Base-by-base conservation (phyloP, 495 filamentous ascomycete genomes). In the Cetradonia linearis region DNA sequence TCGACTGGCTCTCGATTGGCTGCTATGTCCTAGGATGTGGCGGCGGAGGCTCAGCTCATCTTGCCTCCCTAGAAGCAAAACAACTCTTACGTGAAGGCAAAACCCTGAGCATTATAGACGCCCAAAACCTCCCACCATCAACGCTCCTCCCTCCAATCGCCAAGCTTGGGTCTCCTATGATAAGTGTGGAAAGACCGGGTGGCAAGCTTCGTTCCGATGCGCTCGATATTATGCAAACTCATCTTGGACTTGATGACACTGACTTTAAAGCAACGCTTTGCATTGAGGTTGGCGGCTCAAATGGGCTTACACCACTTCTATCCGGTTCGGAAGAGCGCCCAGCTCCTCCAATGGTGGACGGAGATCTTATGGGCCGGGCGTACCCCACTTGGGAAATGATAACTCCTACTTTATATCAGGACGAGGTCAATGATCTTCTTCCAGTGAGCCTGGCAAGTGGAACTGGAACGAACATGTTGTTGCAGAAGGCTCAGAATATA, bases 11-110 rank as follows among this genome's bases (percentile, higher is more conserved):
- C 25, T 71, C 78, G 1, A 76, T 74, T 27, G 83, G 83, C 2
- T 81, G 80, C 63, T 81, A 82, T 60, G 77, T 86, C 58, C 77
- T 86, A 16, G 83, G 82, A 6, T 81, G 78, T 1, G 83, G 81
- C 9, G 82, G 82, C 1, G 82, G 83, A 28, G 55, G 55, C 14
- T 57, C 55, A 14, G 28, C 55, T 6, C 14, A 78, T 78, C 5
- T 76, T 71, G 11, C 78, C 78, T 11, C 78, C 78, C 53, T 64
- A 73, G 7, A 66, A 72, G 55, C 55, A 57, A 57, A 57, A 33
- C 55, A 57, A 18, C 34, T 57, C 0, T 27, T 57, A 20, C 55
- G 55, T n/a, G 31, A 57, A 27, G 55, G 55, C 55, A 40, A 57
- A 25, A 57, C 55, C 14, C 31, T 57, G 16, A 57, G 30, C 55